Conservation (phyloP, 805 yeast genomes). For the Yarrowia alimentaria region DNA sequence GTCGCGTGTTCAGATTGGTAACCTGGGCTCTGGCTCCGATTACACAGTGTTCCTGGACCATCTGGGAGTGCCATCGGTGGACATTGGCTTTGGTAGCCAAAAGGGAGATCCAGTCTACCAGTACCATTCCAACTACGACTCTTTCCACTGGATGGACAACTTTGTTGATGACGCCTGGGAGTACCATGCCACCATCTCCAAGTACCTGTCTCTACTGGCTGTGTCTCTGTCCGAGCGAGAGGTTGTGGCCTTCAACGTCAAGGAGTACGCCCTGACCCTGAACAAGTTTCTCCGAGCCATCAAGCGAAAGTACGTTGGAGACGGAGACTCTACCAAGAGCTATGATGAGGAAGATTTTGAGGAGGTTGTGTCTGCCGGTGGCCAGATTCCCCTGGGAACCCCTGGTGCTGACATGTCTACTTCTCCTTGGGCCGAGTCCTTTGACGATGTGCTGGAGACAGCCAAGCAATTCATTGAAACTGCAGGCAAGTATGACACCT, state of each 20-base stretch:
- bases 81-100: constrained; percentile 52
- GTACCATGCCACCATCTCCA: constrained; percentile 56
- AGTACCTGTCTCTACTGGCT: constrained; percentile 51
- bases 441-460: neutral
- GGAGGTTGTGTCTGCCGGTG: too few relatives aligned
- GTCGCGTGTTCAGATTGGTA: constrained; percentile 42
- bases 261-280: constrained; percentile 45
- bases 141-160: constrained; percentile 65
- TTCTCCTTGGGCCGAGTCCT: constrained; percentile 6
- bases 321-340: constrained; percentile 30
- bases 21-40: constrained; percentile 71
- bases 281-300: constrained; percentile 43
- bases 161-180: constrained; percentile 63
- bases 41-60: constrained; percentile 48
- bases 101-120: constrained; percentile 61
- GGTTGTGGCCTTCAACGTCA: constrained; percentile 46
- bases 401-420: neutral
- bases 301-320: constrained; percentile 41
- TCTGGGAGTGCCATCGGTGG: constrained; percentile 48
- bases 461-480: constrained; percentile 34
- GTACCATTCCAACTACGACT: constrained; percentile 74
- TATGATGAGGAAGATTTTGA: too few relatives aligned
- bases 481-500: constrained; percentile 49
- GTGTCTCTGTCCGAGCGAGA: constrained; percentile 51
- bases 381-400: too few relatives aligned